Evolutionary conservation across 495 filamentous ascomycete genomes (phyloP).

Genomic region (Lophium mytilinum): DNA sequence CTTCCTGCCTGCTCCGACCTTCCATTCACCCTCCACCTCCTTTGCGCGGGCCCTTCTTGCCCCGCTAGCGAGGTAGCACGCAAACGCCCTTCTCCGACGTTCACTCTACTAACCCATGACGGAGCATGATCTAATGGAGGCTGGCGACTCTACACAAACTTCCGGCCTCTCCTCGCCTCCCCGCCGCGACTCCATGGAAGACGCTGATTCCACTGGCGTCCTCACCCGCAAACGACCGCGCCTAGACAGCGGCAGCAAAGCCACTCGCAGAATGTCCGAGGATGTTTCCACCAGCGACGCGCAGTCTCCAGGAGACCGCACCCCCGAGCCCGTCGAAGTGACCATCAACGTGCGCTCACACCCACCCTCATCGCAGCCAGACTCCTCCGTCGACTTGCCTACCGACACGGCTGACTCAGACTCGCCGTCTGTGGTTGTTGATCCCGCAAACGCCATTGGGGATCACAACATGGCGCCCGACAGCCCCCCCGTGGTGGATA

Average conservation of each 20-base stretch:
- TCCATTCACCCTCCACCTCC: neutral
- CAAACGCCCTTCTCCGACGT: neutral
- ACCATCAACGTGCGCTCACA: constrained; percentile 49
- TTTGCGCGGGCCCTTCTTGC: neutral
- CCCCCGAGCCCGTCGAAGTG: constrained; percentile 37
- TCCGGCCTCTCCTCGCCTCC: constrained; percentile 25
- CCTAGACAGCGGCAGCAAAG: constrained; percentile 48
- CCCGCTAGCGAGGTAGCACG: neutral
- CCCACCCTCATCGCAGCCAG: constrained; percentile 25
- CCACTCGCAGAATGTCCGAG: constrained; percentile 38
- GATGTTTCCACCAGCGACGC: constrained; percentile 18
- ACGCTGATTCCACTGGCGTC: constrained; percentile 38
- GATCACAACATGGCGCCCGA: constrained; percentile 13
- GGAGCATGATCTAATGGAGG: constrained; percentile 24
- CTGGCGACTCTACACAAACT: constrained; percentile 9
- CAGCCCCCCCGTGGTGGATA: constrained; percentile 23
- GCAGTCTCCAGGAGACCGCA: constrained; percentile 22
- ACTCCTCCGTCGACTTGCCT: constrained; percentile 9
- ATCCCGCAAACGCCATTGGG: constrained; percentile 10
- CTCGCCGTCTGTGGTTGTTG: constrained; percentile 10
- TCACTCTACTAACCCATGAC: constrained; percentile 5
- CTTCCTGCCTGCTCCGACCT: neutral
- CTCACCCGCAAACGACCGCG: constrained; percentile 55
- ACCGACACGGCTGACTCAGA: neutral
- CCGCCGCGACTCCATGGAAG: constrained; percentile 48